These are phyloP conservation scores for Sporisorium graminicola DNA, from an alignment of 1,284 basidiomycete genomes.

Conservation along the genomic window DNA sequence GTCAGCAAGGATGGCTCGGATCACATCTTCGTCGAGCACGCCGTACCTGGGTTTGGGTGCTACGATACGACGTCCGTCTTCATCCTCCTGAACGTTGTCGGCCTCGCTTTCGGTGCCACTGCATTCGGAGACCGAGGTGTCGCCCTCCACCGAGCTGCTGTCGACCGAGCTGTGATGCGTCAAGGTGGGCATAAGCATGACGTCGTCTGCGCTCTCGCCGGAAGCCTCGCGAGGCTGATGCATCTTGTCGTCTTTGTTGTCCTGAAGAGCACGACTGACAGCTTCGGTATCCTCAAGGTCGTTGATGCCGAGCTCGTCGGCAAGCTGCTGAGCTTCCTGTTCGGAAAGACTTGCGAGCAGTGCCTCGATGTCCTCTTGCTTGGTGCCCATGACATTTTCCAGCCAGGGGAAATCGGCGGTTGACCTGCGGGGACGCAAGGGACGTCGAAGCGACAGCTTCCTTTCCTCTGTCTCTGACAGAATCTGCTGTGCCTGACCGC, in stretches of 20 bases:
- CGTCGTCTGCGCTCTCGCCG: conserved; percentile 18
- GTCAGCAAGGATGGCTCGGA: conserved; percentile 39
- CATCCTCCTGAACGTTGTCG: conserved; percentile 17
- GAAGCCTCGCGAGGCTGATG: conserved; percentile 10
- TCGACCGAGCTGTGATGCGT: conserved; percentile 16
- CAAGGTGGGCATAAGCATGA: conserved; percentile 30
- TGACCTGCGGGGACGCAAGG: conserved; percentile 36
- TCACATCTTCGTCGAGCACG: conserved; percentile 43
- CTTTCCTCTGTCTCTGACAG: conserved; percentile 45
- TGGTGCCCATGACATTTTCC: conserved; percentile 4
- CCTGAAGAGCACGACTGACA: conserved; percentile 16
- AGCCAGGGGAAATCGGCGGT: conserved; percentile 50
- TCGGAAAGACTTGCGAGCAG: conserved; percentile 36
- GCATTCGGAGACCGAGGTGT: conserved; percentile 38
- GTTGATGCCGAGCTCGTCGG: conserved; percentile 41
- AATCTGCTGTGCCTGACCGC: conserved; percentile 50
- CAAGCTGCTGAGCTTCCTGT: conserved; percentile 51
- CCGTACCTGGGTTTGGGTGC: conserved; percentile 32
- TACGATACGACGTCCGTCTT: not conserved
- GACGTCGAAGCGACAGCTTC: conserved; percentile 39
- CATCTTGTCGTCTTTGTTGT: conserved; percentile 1
- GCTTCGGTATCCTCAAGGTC: conserved; percentile 44
- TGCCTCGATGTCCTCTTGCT: conserved; percentile 41
- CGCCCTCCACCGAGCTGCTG: conserved; percentile 28
- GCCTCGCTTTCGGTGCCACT: conserved; percentile 44